phyloP scores from a whole-genome alignment of 805 yeast genomes.

The Yueomyces sp. region DNA sequence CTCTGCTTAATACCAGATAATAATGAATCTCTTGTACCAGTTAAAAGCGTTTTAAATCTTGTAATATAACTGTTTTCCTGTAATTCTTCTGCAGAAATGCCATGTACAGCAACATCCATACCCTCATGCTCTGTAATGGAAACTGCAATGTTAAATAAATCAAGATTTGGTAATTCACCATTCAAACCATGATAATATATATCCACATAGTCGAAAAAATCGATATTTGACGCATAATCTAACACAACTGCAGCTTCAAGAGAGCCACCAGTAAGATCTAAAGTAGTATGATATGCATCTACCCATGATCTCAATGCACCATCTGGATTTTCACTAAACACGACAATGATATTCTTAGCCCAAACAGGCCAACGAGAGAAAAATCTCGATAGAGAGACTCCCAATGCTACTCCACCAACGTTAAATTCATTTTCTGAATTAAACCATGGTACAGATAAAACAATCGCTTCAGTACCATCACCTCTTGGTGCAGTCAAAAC shows the following conservation, averaged over 20 bases:
- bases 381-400: conserved; percentile 63
- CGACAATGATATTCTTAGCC: conserved; percentile 88
- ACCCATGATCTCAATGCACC: conserved; percentile 77
- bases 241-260: conserved; percentile 81
- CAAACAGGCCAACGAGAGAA: conserved; percentile 80
- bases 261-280: conserved; percentile 85
- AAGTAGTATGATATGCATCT: conserved; percentile 74
- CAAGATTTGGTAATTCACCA: conserved; percentile 93
- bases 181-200: conserved; percentile 76
- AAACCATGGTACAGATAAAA: conserved; percentile 77
- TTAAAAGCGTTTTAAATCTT: conserved; percentile 43
- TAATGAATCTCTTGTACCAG: conserved; percentile 58
- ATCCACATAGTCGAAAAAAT: conserved; percentile 62
- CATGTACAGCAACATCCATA: conserved; percentile 54
- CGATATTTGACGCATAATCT: conserved; percentile 57
- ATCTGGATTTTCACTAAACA: conserved; percentile 61
- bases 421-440: conserved; percentile 54
- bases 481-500: conserved; percentile 88
- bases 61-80: conserved; percentile 35
- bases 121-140: conserved; percentile 64
- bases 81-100: conserved; percentile 34
- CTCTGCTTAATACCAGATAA: conserved; percentile 52
- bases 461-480: conserved; percentile 92
- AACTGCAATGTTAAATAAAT: conserved; percentile 73
- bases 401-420: conserved; percentile 67